Evolutionary conservation across 1,284 basidiomycete genomes (phyloP).

Genomic region (Ustilago bromivora): DNA sequence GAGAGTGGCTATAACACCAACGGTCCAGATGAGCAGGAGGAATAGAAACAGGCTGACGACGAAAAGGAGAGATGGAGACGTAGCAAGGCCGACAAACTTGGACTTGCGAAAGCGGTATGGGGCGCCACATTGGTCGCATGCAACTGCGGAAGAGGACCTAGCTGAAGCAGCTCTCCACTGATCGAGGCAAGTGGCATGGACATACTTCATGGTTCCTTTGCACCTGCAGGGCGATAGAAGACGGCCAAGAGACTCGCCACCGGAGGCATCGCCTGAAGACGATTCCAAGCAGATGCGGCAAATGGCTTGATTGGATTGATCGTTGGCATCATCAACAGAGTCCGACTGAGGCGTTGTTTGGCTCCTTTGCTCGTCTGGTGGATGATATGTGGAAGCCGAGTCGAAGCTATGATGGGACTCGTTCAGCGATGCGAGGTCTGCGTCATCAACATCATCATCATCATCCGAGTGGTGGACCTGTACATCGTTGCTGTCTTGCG

Average conservation of each 20-base stretch:
- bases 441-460: not conserved
- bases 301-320: conserved; percentile 34
- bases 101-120: conserved; percentile 58
- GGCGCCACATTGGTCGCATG: conserved; percentile 65
- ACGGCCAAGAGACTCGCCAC: conserved; percentile 45
- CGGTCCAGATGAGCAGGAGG: conserved; percentile 42
- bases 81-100: conserved; percentile 54
- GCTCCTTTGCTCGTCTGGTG: not conserved
- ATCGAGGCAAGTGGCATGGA: conserved; percentile 64
- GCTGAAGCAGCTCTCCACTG: conserved; percentile 55
- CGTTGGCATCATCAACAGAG: conserved; percentile 19
- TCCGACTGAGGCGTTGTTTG: not conserved
- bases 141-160: conserved; percentile 45
- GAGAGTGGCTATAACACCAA: conserved; percentile 43
- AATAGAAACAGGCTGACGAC: conserved; percentile 51
- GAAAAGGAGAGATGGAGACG: conserved; percentile 45
- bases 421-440: conserved; percentile 4
- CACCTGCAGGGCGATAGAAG: conserved; percentile 59
- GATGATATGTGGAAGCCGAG: not conserved
- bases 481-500: not conserved
- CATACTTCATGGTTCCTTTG: conserved; percentile 66
- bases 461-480: not conserved
- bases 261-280: conserved; percentile 19
- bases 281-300: conserved; percentile 50
- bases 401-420: conserved; percentile 15